Evolutionary conservation across 2,329 filamentous ascomycete species (phyloP).

Genomic region (Talaromyces funiculosus): DNA sequence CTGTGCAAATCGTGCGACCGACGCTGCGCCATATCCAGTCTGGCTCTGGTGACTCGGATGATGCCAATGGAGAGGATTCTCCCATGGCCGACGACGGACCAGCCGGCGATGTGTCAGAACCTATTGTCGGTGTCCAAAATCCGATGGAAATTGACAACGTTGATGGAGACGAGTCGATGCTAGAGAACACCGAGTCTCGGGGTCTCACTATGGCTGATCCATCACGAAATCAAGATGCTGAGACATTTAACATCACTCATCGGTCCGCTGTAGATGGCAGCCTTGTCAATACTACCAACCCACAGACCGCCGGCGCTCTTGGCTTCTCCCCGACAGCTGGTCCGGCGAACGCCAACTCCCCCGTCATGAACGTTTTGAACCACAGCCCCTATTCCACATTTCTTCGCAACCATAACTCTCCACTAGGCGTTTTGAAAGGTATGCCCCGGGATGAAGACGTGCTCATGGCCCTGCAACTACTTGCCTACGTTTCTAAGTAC

Average conservation of each 20-base stretch:
- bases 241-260: slow-evolving; percentile 92
- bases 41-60: slow-evolving; percentile 77
- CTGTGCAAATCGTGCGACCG: slow-evolving; percentile 63
- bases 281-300: slow-evolving; percentile 64
- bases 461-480: slow-evolving; percentile 90
- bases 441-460: slow-evolving; percentile 98
- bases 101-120: slow-evolving; percentile 50
- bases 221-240: slow-evolving; percentile 78
- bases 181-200: slow-evolving; percentile 66
- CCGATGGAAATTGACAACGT: slow-evolving; percentile 84
- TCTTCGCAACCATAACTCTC: slow-evolving; percentile 67
- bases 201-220: slow-evolving; percentile 71
- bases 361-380: slow-evolving; percentile 56
- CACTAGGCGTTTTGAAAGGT: slow-evolving; percentile 71
- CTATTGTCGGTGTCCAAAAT: slow-evolving; percentile 71
- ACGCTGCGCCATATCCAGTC: slow-evolving; percentile 88
- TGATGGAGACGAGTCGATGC: slow-evolving; percentile 72
- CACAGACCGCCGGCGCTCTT: slow-evolving; percentile 62
- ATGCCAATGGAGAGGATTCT: slow-evolving; percentile 76
- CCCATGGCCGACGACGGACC: slow-evolving; percentile 63
- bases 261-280: slow-evolving; percentile 78
- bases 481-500: slow-evolving; percentile 98
- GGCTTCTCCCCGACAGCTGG: slow-evolving; percentile 65
- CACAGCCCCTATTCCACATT: slow-evolving; percentile 68
- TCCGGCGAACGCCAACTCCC: slow-evolving; percentile 61